Conservation (phyloP, 768 basidiomycete genomes). For the Suillus fuscotomentosus region DNA sequence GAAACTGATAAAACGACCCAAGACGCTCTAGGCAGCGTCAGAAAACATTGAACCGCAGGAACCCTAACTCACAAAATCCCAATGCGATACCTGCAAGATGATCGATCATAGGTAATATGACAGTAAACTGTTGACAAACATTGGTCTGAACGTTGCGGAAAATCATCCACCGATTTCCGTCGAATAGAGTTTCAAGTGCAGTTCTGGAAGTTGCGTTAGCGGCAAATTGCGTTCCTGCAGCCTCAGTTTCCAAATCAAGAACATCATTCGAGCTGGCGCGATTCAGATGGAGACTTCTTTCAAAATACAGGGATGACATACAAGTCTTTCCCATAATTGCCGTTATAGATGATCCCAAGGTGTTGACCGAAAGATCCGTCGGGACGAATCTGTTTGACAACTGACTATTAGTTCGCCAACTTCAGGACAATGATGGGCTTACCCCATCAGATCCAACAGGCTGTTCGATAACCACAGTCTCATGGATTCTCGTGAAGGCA, state of each 20-base stretch:
- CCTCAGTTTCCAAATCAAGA: constrained; percentile 57
- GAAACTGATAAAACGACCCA: constrained; percentile 68
- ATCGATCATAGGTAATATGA: not conserved
- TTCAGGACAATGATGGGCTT: constrained; percentile 8
- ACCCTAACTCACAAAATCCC: constrained; percentile 61
- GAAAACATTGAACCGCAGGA: not conserved
- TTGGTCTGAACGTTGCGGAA: constrained; percentile 55
- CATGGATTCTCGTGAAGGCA: constrained; percentile 50
- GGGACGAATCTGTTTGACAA: constrained; percentile 9
- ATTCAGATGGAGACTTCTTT: not conserved
- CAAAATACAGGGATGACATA: constrained; percentile 19
- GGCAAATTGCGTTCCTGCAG: constrained; percentile 56
- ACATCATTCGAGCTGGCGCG: constrained; percentile 55
- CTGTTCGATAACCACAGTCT: constrained; percentile 50
- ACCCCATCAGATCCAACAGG: constrained; percentile 59
- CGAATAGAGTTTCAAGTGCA: constrained; percentile 56
- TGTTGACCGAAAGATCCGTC: constrained; percentile 44
- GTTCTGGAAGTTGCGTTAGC: constrained; percentile 40
- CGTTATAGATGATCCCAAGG: constrained; percentile 66
- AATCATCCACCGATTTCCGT: constrained; percentile 71
- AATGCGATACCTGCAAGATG: constrained; percentile 41
- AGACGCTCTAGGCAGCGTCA: constrained; percentile 44
- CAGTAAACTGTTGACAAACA: constrained; percentile 19
- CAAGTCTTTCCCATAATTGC: constrained; percentile 64
- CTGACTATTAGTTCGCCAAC: not conserved